phyloP scores from a whole-genome alignment of 257 asterid species.

The Solanum appendiculatum region DNA sequence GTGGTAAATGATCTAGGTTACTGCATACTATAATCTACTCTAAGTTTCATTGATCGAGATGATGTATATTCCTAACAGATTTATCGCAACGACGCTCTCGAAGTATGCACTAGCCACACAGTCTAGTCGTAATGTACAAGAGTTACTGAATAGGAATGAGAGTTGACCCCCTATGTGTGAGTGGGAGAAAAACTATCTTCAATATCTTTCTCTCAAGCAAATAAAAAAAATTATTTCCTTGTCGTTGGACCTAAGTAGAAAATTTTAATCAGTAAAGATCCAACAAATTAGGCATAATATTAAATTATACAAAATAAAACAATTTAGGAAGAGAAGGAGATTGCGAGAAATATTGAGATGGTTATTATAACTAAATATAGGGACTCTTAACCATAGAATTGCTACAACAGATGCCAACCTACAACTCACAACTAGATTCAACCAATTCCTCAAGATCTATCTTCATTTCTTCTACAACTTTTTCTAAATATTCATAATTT shows the following conservation, averaged over 20 bases:
- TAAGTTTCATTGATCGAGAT: not conserved
- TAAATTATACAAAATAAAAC: not conserved
- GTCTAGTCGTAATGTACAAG: too few species aligned
- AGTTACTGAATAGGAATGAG: not conserved
- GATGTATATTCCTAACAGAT: not conserved
- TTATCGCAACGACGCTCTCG: not conserved
- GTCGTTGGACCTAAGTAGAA: not conserved
- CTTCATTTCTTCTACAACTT: not conserved
- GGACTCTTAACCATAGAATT: not conserved
- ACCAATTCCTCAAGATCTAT: not conserved
- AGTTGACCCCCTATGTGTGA: not conserved
- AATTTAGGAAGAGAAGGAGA: not conserved
- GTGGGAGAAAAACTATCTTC: not conserved
- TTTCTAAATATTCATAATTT: not conserved
- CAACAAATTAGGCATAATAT: not conserved
- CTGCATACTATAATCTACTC: not conserved
- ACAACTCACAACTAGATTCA: not conserved
- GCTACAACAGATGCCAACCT: not conserved
- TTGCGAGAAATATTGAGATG: not conserved
- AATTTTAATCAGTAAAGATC: not conserved
- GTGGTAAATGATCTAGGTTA: not conserved
- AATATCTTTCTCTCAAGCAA: not conserved
- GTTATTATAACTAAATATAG: not conserved
- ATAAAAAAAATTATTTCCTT: not conserved
- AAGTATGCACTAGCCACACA: not conserved